Evolutionary conservation across 2,329 filamentous ascomycete species (phyloP), one percentile per base, ranked within the genome.

Genomic region (Aspergillus sp.): DNA sequence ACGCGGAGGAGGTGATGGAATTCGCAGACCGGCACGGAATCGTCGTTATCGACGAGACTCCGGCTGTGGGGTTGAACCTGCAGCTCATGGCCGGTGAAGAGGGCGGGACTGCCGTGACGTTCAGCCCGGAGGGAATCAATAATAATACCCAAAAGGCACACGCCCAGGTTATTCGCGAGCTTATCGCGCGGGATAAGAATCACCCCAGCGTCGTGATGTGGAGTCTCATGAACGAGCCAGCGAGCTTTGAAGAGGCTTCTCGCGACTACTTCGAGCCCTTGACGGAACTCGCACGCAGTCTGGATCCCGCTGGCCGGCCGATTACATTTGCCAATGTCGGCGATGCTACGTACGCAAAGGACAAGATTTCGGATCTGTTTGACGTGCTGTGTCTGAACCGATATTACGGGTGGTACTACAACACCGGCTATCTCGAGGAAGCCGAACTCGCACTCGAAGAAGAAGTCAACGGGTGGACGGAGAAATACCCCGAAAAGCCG

Each of bases 241-340:
- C 50, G 22, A 20, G 15, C 1, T 13, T 22, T 2, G 49, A 52
- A 0, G 63, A 68, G 18, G 66, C 64, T 0, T 62, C 65, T 0
- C 54, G 65, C 1, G 65, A 64, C 38, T 71, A 71, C 13, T 62
- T 71, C 30, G 61, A 64, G 53, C 68, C 69, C 0, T 18, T 52
- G 15, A 15, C 38, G 0, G 1, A 18, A 0, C 39, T 52, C 4
- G 38, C 49, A 1, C 24, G 41, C 1, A 5, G 24, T 4, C 8
- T 42, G 1, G 49, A 52, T 32, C 49, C 49, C 0, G 17, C 49
- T 7, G 20, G 22, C 1, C 41, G 49, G 1, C 49, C 49, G 2
- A 32, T 52, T 2, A 30, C 22, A 2, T 49, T 71, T n/a, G 49
- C 38, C 6, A 52, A 52, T 20, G 6, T 44, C 4, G 17, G 17